A percentile compares a stretch with the other conserved stretches of the same genome.
phyloP scores from a whole-genome alignment of 106 monocot species.

The Phalaenopsis equestris region DNA sequence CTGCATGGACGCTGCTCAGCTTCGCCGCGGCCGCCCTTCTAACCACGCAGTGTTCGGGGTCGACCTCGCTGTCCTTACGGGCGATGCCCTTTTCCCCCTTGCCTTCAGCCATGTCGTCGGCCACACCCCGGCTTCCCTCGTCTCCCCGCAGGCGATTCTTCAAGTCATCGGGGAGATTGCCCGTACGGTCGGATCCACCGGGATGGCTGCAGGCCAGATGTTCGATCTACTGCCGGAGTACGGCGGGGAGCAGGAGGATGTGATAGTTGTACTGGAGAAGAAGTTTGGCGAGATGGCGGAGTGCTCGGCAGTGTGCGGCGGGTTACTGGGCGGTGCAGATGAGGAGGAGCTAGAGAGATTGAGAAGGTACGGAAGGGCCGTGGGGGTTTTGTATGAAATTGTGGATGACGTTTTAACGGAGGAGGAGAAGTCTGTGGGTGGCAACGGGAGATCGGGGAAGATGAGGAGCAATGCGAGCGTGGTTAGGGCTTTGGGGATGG shows the following conservation, averaged over 20 bases:
- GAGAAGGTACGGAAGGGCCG: conserved; percentile 59
- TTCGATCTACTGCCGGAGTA: conserved; percentile 29
- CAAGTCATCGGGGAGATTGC: conserved; percentile 57
- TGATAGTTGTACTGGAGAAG: conserved; percentile 43
- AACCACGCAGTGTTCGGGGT: conserved; percentile 56
- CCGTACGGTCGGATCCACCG: conserved; percentile 60
- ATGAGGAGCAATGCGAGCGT: conserved; percentile 75
- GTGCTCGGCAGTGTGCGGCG: conserved; percentile 76
- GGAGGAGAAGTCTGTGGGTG: conserved; percentile 17
- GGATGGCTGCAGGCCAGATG: conserved; percentile 82
- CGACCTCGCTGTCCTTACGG: conserved; percentile 60
- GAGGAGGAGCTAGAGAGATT: conserved; percentile 42
- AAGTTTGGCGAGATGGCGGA: conserved; percentile 84
- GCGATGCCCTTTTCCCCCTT: conserved; percentile 77
- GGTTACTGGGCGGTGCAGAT: conserved; percentile 45
- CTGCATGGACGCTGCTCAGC: conserved; percentile 60
- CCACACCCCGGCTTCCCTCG: conserved; percentile 33
- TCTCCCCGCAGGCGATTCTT: conserved; percentile 25
- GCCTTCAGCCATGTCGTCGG: conserved; percentile 41
- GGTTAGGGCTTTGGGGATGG: conserved; percentile 51
- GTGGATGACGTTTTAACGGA: conserved; percentile 68
- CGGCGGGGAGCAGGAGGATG: conserved; percentile 18
- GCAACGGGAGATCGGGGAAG: conserved; percentile 23
- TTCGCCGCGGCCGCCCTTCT: conserved; percentile 61
- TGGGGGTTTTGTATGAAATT: conserved; percentile 63